phyloP scores from a whole-genome alignment of 345 rosid species.

The Gossypium turneri region DNA sequence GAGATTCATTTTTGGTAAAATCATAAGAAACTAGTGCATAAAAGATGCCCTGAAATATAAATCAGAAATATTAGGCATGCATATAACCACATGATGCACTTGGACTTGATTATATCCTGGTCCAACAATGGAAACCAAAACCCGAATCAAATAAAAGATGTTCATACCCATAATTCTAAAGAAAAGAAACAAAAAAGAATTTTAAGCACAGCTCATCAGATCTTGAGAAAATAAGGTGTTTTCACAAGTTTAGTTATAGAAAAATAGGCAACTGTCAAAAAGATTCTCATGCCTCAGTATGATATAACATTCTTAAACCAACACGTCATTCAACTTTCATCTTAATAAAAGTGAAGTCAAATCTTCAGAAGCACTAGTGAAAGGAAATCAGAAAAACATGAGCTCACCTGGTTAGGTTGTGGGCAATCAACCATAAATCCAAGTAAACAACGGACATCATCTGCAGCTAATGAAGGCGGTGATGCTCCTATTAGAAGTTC shows the following conservation, averaged over 20 bases:
- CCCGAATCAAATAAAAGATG: not conserved
- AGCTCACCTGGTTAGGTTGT: constrained; percentile 88
- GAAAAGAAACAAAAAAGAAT: not conserved
- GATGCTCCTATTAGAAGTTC: constrained; percentile 96
- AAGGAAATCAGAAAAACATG: not conserved
- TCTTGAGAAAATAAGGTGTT: not conserved
- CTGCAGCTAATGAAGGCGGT: constrained; percentile 66
- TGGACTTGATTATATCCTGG: not conserved
- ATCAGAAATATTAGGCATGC: constrained; percentile 5
- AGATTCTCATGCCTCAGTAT: not conserved
- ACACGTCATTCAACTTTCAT: not conserved
- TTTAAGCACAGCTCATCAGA: not conserved
- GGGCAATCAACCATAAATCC: constrained; percentile 96
- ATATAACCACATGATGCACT: not conserved
- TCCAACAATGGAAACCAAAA: not conserved
- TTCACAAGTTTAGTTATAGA: constrained; percentile 4
- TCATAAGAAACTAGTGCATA: not conserved
- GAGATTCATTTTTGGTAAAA: constrained; percentile 18
- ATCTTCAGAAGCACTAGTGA: not conserved
- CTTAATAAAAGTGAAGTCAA: not conserved
- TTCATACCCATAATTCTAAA: not conserved
- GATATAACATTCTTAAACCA: not conserved
- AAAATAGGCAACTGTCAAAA: not conserved
- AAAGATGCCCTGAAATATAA: constrained; percentile 7
- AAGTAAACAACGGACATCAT: constrained; percentile 80